Evolutionary conservation across 108 stramenopile genomes (phyloP), one percentile per base, ranked within the genome.

Genomic region (Schizochytrium sp.): DNA sequence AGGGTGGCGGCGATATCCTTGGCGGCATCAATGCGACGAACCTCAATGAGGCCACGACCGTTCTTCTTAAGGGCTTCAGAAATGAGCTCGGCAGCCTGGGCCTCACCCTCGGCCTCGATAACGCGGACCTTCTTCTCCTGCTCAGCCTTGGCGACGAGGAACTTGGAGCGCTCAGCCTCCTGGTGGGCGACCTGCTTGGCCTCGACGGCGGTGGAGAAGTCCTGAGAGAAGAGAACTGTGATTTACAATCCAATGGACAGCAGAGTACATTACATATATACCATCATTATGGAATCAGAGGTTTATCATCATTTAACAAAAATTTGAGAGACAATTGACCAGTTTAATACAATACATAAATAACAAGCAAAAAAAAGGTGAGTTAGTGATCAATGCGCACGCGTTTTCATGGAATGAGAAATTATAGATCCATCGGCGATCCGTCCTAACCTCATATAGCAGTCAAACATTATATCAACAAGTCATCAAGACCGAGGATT

Each of bases 171-270:
- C 91, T 99, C 99, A 3, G 99, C 98, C 91, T 99, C 98, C 92
- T 99, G 99, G 61, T 95, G 97, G 4, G 99, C 99, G 56, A 99
- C 99, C 94, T 99, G 99, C 94, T 99, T 99, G 90, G 94, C 89
- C 95, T 99, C 99, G 93, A 99, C 98, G 83, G 99, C 98, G 93
- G 95, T 97, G 90, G 97, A 97, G 92, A 98, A 99, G 92, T 99
- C 99, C 45, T 94, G 91, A 58, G 97, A 97, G 91, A 99, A 99
- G 72, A 97, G 98, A 69, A 99, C 93, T 92, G 99, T 98, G 57
- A 98, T 99, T 38, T 28, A 28, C 28, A 28, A 28, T 28, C 28
- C 28, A 28, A 28, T 28, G 28, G 28, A 28, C 28, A 28, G 28
- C 28, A 28, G 28, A 28, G 28, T 28, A 28, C 28, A 28, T 28